phyloP scores from a whole-genome alignment of 495 filamentous ascomycete genomes.

The Pyronema domesticum region DNA sequence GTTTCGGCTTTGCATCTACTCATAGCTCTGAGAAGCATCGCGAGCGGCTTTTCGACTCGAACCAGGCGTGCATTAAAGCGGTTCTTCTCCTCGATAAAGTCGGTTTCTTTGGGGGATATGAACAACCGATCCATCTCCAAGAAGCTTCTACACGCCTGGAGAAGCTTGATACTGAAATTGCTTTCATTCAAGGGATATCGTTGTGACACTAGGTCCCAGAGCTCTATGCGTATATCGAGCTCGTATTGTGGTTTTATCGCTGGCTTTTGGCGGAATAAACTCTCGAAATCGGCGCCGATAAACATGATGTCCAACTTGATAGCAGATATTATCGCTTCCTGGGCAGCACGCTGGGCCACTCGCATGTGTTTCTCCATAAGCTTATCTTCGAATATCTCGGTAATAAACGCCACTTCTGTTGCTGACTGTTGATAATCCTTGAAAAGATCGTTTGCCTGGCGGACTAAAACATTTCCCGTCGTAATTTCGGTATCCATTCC shows the following conservation, averaged over 20 bases:
- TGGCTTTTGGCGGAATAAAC: constrained; percentile 16
- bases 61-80: constrained; percentile 14
- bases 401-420: constrained; percentile 15
- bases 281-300: constrained; percentile 13
- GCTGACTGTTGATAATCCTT: constrained; percentile 14
- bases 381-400: constrained; percentile 12
- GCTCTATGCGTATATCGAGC: constrained; percentile 8
- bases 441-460: constrained; percentile 22
- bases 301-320: constrained; percentile 19
- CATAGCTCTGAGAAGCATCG: constrained; percentile 12
- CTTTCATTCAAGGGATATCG: constrained; percentile 15
- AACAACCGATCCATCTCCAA: constrained; percentile 15
- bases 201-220: constrained; percentile 17
- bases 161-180: constrained; percentile 6
- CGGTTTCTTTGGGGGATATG: constrained; percentile 2
- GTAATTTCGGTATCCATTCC: constrained; percentile 14
- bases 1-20: constrained; percentile 12
- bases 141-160: constrained; percentile 12
- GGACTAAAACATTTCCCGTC: constrained; percentile 18
- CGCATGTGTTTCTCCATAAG: constrained; percentile 20
- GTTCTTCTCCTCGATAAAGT: constrained; percentile 9
- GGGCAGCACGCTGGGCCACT: constrained; percentile 11
- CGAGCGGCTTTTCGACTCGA: constrained; percentile 10
- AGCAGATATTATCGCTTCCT: constrained; percentile 13
- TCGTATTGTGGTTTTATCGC: constrained; percentile 13